phyloP scores from a whole-genome alignment of 2,329 filamentous ascomycete genomes.

The Chlorencoelia australis region DNA sequence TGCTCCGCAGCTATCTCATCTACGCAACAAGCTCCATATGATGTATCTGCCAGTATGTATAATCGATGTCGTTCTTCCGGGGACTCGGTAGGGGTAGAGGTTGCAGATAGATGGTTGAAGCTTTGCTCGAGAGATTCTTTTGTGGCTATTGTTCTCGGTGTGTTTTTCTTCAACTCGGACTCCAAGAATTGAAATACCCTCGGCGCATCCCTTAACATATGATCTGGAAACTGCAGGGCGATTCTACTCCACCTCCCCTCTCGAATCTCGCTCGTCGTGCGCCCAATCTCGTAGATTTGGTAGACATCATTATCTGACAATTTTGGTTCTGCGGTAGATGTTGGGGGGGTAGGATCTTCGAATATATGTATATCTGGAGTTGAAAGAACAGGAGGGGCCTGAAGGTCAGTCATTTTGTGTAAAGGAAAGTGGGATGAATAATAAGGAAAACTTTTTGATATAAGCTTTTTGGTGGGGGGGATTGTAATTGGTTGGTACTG shows the following conservation, averaged over 20 bases:
- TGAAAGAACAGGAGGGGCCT: slow-evolving; percentile 48
- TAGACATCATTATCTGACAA: slow-evolving; percentile 55
- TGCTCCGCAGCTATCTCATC: slow-evolving; percentile 96
- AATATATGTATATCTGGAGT: slow-evolving; percentile 52
- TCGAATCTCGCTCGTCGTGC: slow-evolving; percentile 69
- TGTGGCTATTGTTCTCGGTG: slow-evolving; percentile 1
- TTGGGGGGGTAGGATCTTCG: slow-evolving; percentile 35
- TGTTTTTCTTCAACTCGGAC: slow-evolving; percentile 32
- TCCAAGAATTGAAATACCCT: slow-evolving; percentile 62
- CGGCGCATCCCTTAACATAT: slow-evolving; percentile 80
- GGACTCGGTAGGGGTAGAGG: neutral
- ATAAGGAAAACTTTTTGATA: slow-evolving; percentile 1
- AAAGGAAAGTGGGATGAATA: neutral
- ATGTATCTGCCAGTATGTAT: slow-evolving; percentile 88
- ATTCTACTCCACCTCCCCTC: slow-evolving; percentile 62
- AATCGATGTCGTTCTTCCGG: slow-evolving; percentile 31
- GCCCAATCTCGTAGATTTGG: slow-evolving; percentile 73
- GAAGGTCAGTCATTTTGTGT: slow-evolving; percentile 5
- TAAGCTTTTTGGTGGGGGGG: neutral
- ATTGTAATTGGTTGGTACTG: neutral
- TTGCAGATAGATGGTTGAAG: slow-evolving; percentile 11
- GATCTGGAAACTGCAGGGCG: slow-evolving; percentile 91
- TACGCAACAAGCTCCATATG: slow-evolving; percentile 93
- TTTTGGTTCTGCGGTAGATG: slow-evolving; percentile 1
- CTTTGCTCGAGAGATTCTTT: slow-evolving; percentile 12